A percentile compares a stretch with the other conserved stretches of the same genome.
Conservation (phyloP, 225 moss, liverwort and hornwort genomes). For the Marchantia paleacea region DNA sequence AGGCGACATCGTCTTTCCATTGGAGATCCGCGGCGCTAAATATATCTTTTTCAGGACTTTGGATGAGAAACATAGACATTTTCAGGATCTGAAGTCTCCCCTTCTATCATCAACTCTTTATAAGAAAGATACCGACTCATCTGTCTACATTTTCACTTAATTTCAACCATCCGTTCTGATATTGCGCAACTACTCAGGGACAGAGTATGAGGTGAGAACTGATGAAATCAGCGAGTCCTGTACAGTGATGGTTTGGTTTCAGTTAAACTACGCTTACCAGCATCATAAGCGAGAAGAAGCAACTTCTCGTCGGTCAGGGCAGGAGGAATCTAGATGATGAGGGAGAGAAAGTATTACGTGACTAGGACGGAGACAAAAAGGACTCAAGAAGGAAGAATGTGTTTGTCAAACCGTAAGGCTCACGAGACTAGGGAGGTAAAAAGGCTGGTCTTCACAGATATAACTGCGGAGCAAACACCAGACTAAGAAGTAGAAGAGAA, state of each 20-base stretch:
- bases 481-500: not conserved
- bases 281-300: not conserved
- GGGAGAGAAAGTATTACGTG: not conserved
- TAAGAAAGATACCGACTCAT: not conserved
- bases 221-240: not conserved
- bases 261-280: not conserved
- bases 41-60: conserved; percentile 51
- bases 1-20: conserved; percentile 50
- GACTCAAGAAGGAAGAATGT: not conserved
- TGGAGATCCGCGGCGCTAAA: conserved; percentile 47
- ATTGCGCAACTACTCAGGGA: not conserved
- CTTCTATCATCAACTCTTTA: conserved; percentile 19
- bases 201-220: not conserved
- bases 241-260: not conserved
- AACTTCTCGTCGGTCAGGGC: not conserved
- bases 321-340: not conserved
- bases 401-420: not conserved
- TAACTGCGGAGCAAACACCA: not conserved
- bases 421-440: not conserved
- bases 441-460: not conserved
- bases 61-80: conserved; percentile 53
- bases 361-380: not conserved
- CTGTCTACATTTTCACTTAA: conserved; percentile 22
- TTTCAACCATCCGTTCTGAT: not conserved
- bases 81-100: conserved; percentile 28